These are phyloP conservation scores for Paraconiothyrium brasiliense DNA, from an alignment of 2,329 filamentous ascomycete genomes.

Conservation along the genomic window DNA sequence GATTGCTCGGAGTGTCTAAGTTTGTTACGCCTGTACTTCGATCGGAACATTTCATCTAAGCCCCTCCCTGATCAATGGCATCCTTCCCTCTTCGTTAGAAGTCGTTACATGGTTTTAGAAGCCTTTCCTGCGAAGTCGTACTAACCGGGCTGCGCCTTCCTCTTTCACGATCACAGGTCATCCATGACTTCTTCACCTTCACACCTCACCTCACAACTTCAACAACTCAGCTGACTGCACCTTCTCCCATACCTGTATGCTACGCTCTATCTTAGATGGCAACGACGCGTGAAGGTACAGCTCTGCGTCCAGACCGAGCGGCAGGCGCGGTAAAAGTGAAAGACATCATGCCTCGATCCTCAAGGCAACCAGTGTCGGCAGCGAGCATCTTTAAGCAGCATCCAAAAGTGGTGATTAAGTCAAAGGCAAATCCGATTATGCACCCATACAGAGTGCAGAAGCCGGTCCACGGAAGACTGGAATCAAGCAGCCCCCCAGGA, in stretches of 20 bases:
- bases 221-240: not conserved
- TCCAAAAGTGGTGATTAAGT: constrained; percentile 9
- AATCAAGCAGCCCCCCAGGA: constrained; percentile 10
- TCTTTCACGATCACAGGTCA: constrained; percentile 4
- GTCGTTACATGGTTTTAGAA: not conserved
- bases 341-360: constrained; percentile 1
- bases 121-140: not conserved
- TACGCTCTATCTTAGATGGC: not conserved
- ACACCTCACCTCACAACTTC: not conserved
- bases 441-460: not conserved
- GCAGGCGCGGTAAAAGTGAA: not conserved
- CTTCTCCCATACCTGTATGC: not conserved
- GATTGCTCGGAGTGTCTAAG: not conserved
- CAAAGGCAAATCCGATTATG: not conserved
- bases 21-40: no score
- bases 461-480: constrained; percentile 7
- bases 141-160: constrained; percentile 13
- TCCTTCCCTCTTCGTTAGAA: not conserved
- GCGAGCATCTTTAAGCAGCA: constrained; percentile 36
- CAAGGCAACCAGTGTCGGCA: constrained; percentile 31
- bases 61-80: not conserved
- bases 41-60: no score
- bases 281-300: not conserved
- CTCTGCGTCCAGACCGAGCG: not conserved
- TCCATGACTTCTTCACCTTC: not conserved